Conservation (phyloP, 805 yeast genomes). For the Saccharomycopsis selenospora region DNA sequence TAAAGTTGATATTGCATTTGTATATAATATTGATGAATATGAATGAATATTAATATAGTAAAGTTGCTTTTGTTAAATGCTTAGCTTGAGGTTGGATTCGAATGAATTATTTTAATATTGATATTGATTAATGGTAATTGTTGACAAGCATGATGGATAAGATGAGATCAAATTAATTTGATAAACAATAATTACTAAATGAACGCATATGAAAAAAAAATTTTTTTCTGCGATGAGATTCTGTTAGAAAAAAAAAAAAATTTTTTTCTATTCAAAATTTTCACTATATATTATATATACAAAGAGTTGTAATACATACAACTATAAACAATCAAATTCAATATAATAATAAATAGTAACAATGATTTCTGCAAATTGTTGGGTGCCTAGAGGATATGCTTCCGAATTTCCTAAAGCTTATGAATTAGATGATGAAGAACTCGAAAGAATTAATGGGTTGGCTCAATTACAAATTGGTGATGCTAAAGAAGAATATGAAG, state of each 20-base stretch:
- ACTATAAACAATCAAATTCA: too few species aligned
- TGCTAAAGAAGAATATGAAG: conserved; percentile 57
- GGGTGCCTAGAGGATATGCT: conserved; percentile 97
- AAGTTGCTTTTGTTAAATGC: conserved; percentile 60
- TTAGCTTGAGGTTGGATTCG: conserved; percentile 79
- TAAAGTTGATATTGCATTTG: conserved; percentile 64
- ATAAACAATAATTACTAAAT: too few species aligned
- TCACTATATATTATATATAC: too few species aligned
- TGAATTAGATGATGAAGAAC: conserved; percentile 84
- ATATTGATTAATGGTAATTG: conserved; percentile 31
- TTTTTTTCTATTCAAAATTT: too few species aligned
- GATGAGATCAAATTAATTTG: too few species aligned
- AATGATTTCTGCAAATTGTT: conserved; percentile 86
- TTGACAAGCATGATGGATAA: too few species aligned
- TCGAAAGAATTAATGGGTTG: conserved; percentile 81
- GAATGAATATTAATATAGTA: conserved; percentile 96
- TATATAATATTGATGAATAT: conserved; percentile 69
- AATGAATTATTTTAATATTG: conserved; percentile 60
- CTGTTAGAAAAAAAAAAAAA: too few species aligned
- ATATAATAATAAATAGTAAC: not conserved
- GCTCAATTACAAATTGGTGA: conserved; percentile 78
- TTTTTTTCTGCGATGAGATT: too few species aligned
- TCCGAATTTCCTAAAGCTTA: conserved; percentile 87
- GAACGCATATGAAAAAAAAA: too few species aligned
- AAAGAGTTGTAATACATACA: too few species aligned